Evolutionary conservation across 495 filamentous ascomycete species (phyloP), one percentile per base, ranked within the genome.

Genomic region (Xylaria grammica): DNA sequence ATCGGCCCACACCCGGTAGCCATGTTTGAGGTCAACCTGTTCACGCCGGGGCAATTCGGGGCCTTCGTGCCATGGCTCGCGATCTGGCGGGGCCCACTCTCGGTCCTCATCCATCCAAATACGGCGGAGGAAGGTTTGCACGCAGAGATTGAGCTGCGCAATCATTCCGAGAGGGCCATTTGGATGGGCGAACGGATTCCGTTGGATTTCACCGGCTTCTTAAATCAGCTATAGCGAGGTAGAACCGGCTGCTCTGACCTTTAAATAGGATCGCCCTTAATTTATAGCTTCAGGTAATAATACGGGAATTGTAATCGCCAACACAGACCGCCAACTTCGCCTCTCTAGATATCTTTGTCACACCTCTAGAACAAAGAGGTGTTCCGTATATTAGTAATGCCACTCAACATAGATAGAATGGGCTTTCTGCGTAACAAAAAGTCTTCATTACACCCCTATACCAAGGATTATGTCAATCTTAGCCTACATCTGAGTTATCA

Each of bases 11-110:
- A 97, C 69, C 88, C 90, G 0, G 77, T 91, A 0, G 91, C 87
- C 49, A 97, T 97, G 93, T 92, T 97, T 67, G 93, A 97, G 75
- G 94, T 97, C 17, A 95, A 95, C 65, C 40, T 97, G 29, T 90
- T 93, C 74, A 92, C 88, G 0, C 93, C 93, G 0, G 86, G 87
- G 5, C 91, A 97, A 74, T 95, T 96, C 67, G 93, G 93, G 3
- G 93, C 93, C 0, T 94, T 97, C 67, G 74, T 97, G 22, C 81
- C 89, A 0, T 97, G 93, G 93, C 78, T 97, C 46, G 84, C 92
- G 27, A 87, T 96, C 60, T 87, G 94, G 71, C 84, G 94, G 1
- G 93, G 93, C 0, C 93, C 92, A 30, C 74, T 97, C 59, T 91
- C 88, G 51, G 93, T 77, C 1, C 76, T 97, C 59, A 71, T 97